These are phyloP conservation scores for Heliosperma pusillum DNA, from an alignment of 148 eudicot genomes.

Conservation along the genomic window DNA sequence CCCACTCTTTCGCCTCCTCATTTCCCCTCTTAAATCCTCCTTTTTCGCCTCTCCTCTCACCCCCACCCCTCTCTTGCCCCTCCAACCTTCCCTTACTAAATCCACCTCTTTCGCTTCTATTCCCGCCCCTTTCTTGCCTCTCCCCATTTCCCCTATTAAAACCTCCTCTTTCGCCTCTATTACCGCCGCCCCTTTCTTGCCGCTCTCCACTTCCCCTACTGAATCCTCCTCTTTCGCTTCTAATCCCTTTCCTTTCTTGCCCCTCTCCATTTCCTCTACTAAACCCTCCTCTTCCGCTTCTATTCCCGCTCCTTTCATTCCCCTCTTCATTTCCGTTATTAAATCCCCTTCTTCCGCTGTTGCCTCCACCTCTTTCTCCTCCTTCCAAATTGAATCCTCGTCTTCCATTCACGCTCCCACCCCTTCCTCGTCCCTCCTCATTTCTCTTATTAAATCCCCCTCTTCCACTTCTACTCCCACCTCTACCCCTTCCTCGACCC, in stretches of 20 bases:
- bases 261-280: conserved; percentile 1
- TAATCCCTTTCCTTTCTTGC: neutral
- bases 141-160: neutral
- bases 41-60: neutral
- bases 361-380: conserved; percentile 6
- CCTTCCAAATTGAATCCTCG: neutral
- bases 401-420: neutral
- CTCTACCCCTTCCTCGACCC: neutral
- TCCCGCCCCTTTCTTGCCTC: conserved; percentile 12
- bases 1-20: neutral
- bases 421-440: conserved; percentile 9
- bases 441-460: neutral
- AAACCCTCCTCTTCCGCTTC: conserved; percentile 6
- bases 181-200: neutral
- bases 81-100: neutral
- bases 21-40: neutral
- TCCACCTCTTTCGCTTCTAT: conserved; percentile 8
- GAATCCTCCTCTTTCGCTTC: conserved; percentile 18
- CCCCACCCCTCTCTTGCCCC: neutral
- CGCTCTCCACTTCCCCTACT: neutral
- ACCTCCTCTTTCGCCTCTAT: conserved; percentile 17
- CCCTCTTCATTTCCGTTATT: conserved; percentile 14
- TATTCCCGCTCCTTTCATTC: conserved; percentile 11
- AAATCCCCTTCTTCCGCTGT: conserved; percentile 17
- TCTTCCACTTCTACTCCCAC: neutral